Evolutionary conservation across 345 rosid genomes (phyloP), one percentile per base, ranked within the genome.

Genomic region (Acer campestre): DNA sequence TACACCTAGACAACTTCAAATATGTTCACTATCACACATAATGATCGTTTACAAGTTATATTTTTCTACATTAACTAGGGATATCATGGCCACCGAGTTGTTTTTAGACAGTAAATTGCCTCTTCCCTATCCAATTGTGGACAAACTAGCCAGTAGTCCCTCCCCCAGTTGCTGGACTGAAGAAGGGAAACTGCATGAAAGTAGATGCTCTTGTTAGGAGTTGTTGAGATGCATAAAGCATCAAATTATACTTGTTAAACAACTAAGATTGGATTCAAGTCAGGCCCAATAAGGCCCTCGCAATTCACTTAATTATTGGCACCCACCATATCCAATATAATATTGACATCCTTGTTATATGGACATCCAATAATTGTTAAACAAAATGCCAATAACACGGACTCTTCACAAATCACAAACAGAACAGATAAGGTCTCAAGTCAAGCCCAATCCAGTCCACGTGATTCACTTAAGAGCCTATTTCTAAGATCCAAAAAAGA

Each of bases 381-480:
- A 53, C 17, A 53, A 53, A 14, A 7, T 53, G n/a, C 58, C n/a
- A 53, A 53, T 6, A 53, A 53, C 58, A 16, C 5, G n/a, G 58
- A 53, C n/a, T 0, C 20, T 18, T 20, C 27, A 20, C 25, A 58
- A 20, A n/a, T 59, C 63, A n/a, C 27, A 59, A 59, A 20, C 10
- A 17, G 48, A 22, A 12, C 16, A 18, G 38, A 35, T 35, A 35
- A 35, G 64, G 14, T 20, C 58, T 75, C 27, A 55, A 14, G 16
- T 22, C 25, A 10, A 65, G 72, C 72, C 78, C 64, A 75, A 75
- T 22, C 13, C 23, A 38, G 55, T 13, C 55, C 72, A 67, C 56
- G 40, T 40, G 14, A 58, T 12, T 12, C 22, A 56, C 49, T 13
- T 14, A 35, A 2, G 64, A 75, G 53, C 25, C 68, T 16, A 10